These are phyloP conservation scores for Cladosporium sp. DNA, from an alignment of 2,329 filamentous ascomycete genomes.

Conservation along the genomic window DNA sequence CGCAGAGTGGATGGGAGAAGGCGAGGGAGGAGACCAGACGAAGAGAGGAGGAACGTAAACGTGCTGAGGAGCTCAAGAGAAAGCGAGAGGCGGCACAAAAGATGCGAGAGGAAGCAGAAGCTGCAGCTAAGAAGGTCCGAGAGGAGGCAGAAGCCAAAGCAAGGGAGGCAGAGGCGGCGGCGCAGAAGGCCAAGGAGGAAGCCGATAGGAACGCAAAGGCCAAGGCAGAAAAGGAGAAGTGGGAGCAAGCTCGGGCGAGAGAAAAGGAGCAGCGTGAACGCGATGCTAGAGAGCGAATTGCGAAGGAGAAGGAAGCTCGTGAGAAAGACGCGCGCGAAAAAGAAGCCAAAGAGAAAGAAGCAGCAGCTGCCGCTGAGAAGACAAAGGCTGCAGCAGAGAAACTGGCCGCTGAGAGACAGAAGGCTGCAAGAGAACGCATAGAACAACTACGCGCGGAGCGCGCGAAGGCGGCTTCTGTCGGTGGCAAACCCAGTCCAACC, in stretches of 20 bases:
- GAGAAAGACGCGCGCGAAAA: constrained; percentile 40
- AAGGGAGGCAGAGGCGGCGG: constrained; percentile 19
- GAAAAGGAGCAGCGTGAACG: constrained; percentile 47
- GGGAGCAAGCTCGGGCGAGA: constrained; percentile 46
- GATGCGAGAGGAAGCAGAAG: constrained; percentile 38
- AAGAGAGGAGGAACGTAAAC: constrained; percentile 39
- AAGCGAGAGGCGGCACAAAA: constrained; percentile 55
- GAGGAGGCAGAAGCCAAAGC: constrained; percentile 28
- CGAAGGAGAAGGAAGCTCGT: constrained; percentile 32
- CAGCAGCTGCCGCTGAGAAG: constrained; percentile 30
- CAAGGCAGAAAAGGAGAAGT: constrained; percentile 48
- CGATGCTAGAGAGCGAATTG: constrained; percentile 44
- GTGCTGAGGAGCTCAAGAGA: constrained; percentile 57
- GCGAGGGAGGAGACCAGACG: constrained; percentile 40
- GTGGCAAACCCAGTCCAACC: constrained; percentile 30
- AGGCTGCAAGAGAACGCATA: constrained; percentile 25
- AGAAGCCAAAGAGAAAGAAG: constrained; percentile 35
- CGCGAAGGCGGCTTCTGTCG: constrained; percentile 17
- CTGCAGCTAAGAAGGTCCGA: constrained; percentile 53
- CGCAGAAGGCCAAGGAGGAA: constrained; percentile 44
- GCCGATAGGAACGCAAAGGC: constrained; percentile 42
- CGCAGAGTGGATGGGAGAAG: constrained; percentile 56
- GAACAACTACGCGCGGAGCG: constrained; percentile 26
- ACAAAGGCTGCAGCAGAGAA: constrained; percentile 39
- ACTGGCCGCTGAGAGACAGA: constrained; percentile 16